Evolutionary conservation across 345 rosid species (phyloP), one percentile per base, ranked within the genome.

Genomic region (Tarenaya hassleriana): DNA sequence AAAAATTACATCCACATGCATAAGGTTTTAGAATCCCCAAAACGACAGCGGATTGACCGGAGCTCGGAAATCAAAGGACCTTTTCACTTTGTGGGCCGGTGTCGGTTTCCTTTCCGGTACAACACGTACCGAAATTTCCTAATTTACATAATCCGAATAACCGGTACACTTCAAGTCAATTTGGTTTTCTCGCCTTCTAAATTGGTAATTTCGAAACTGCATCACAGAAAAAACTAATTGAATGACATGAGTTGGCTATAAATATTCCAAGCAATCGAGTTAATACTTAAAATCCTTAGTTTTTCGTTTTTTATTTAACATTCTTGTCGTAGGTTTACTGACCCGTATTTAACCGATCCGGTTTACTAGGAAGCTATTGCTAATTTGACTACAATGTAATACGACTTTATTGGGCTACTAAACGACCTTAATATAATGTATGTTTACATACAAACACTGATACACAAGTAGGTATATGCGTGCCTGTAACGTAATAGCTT

Each of bases 11-110:
- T 45, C 69, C 64, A 58, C 59, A 51, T 65, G 69, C 59, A 51
- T 65, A 63, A 45, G 49, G 7, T 57, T 64, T 46, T 52, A 66
- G 64, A 52, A 66, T 66, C 64, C 51, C 65, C 55, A 41, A 59
- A 58, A 59, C 50, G 59, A 65, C 50, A 15, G 54, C 47, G 59
- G 58, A 33, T 40, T 33, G 52, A 40, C 8, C 60, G 53, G 59
- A 60, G 41, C 13, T 33, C 51, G 32, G 13, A 38, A 24, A 55
- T 65, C 70, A 24, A 24, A 24, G 29, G 60, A 55, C 59, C 34
- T 19, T 58, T 33, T 20, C 43, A 53, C 37, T 57, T 44, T 37
- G 21, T 52, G 46, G 50, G 51, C 65, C 60, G 70, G 65, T 53
- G 56, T 39, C 58, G 64, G 60, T 47, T 58, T 39, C 6, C 47